Conservation (phyloP, 1,284 basidiomycete genomes). For the Fistulinella cinereoalba region DNA sequence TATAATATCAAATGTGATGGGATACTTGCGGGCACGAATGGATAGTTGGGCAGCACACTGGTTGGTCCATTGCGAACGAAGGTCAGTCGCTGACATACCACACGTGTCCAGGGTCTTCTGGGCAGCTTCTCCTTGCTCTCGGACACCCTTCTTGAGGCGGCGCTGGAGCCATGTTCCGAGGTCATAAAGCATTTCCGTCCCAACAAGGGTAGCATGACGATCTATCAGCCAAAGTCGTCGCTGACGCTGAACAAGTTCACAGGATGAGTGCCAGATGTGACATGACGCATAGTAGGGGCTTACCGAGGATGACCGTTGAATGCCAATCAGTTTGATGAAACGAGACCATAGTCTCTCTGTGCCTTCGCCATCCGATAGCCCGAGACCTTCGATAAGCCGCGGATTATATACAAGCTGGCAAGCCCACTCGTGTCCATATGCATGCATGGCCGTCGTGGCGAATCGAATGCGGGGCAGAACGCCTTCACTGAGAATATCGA, state of each 20-base stretch:
- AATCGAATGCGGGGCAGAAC: neutral
- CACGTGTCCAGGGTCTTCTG: neutral
- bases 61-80: slow-evolving; percentile 27
- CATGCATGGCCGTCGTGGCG: neutral
- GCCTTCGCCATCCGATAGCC: neutral
- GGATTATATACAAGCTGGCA: neutral
- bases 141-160: slow-evolving; percentile 14
- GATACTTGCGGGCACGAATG: neutral
- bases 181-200: slow-evolving; percentile 14
- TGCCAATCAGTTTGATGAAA: slow-evolving; percentile 5
- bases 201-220: slow-evolving; percentile 24
- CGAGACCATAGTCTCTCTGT: slow-evolving; percentile 2
- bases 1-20: neutral
- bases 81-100: neutral
- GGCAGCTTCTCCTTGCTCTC: slow-evolving; percentile 5
- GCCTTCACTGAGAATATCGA: neutral
- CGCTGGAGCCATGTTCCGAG: slow-evolving; percentile 31
- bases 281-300: neutral
- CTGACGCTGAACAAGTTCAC: neutral
- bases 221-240: slow-evolving; percentile 1
- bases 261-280: neutral
- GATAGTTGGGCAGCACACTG: slow-evolving; percentile 4
- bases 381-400: neutral
- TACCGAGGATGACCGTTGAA: slow-evolving; percentile 2
- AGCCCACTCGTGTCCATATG: neutral